These are phyloP conservation scores for Diddensiella santjacobensis DNA, from an alignment of 805 yeast genomes.

Conservation along the genomic window DNA sequence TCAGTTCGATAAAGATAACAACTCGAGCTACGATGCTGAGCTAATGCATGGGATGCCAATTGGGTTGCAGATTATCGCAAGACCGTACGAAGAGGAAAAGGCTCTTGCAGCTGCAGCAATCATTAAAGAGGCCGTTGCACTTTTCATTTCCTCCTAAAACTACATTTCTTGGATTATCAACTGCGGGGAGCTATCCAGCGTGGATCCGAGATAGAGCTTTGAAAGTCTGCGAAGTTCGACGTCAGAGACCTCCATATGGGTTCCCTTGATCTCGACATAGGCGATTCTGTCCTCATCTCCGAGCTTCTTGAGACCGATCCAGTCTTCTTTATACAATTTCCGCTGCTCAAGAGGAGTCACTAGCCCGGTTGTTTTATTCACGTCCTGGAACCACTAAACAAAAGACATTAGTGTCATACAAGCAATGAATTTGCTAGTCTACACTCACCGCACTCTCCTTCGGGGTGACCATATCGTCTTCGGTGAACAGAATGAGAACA, in stretches of 20 bases:
- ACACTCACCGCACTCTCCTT: slow-evolving; percentile 58
- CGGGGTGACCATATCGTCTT: slow-evolving; percentile 70
- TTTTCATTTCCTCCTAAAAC: too few species aligned
- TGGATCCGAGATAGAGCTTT: background rate
- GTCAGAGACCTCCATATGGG: slow-evolving; percentile 64
- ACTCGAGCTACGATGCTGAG: slow-evolving; percentile 50
- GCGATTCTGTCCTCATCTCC: slow-evolving; percentile 43
- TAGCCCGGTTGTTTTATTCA: slow-evolving; percentile 42
- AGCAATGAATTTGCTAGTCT: background rate
- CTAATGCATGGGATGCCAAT: slow-evolving; percentile 61
- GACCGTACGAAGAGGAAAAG: slow-evolving; percentile 55
- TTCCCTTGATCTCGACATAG: slow-evolving; percentile 50
- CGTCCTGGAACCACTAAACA: slow-evolving; percentile 48
- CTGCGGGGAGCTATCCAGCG: background rate
- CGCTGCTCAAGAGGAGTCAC: slow-evolving; percentile 48
- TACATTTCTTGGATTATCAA: background rate
- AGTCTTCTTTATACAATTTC: slow-evolving; percentile 47
- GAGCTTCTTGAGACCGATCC: slow-evolving; percentile 55
- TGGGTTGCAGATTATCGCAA: slow-evolving; percentile 56
- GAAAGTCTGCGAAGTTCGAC: slow-evolving; percentile 36
- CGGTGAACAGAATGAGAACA: slow-evolving; percentile 55
- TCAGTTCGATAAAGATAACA: slow-evolving; percentile 36
- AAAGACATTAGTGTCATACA: background rate
- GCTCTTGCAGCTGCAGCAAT: slow-evolving; percentile 30
- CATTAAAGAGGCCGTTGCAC: too few species aligned